These are phyloP conservation scores for Bruguiera hainesii DNA, from an alignment of 441 rosid genomes.

Conservation along the genomic window DNA sequence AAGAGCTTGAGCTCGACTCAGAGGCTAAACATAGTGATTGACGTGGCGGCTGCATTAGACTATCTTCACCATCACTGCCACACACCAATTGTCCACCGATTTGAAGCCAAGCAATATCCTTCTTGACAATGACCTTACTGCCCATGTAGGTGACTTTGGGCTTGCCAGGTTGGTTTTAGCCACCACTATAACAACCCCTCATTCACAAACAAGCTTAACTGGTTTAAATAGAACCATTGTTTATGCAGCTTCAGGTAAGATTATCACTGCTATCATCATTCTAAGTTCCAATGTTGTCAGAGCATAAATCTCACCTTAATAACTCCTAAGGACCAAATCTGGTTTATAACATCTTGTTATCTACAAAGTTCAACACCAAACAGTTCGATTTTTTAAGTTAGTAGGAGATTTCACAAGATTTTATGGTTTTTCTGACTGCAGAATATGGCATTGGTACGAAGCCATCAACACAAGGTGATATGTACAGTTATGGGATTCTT, in stretches of 20 bases:
- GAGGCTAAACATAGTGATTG: background rate
- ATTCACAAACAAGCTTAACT: background rate
- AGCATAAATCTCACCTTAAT: no score
- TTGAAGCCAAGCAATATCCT: background rate
- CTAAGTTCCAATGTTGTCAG: no score
- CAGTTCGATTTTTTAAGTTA: no score
- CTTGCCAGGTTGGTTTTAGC: background rate
- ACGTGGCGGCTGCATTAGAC: background rate
- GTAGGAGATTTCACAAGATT: no score
- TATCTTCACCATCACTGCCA: constrained; percentile 6
- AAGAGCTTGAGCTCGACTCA: background rate
- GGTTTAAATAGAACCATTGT: background rate
- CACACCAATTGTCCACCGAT: background rate
- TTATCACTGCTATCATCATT: background rate
- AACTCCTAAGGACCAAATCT: no score
- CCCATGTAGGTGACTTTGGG: background rate
- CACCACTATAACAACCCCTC: background rate
- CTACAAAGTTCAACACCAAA: no score
- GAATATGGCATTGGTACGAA: background rate
- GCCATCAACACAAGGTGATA: background rate
- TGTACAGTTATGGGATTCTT: background rate
- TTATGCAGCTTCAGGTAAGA: background rate
- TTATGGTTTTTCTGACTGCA: background rate
- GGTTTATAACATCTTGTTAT: no score
- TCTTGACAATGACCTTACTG: background rate